phyloP scores from a whole-genome alignment of 1,284 basidiomycete species.

The Ustilago esculenta region DNA sequence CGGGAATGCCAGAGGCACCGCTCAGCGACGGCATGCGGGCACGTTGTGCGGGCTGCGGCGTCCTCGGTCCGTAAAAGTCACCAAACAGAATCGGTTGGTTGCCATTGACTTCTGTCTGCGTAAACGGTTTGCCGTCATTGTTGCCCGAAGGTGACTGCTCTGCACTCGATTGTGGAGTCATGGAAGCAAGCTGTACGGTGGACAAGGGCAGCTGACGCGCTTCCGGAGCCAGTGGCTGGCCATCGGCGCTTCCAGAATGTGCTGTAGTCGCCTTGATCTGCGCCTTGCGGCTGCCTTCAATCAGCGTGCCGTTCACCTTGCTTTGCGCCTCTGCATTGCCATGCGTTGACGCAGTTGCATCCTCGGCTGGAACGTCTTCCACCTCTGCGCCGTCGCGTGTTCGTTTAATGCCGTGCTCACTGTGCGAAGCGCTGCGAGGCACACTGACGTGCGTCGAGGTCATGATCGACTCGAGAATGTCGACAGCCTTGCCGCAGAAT shows the following conservation, averaged over 20 bases:
- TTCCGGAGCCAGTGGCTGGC: constrained; percentile 19
- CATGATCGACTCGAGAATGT: constrained; percentile 48
- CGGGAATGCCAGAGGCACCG: constrained; percentile 22
- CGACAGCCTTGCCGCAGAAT: constrained; percentile 44
- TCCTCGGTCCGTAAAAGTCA: constrained; percentile 21
- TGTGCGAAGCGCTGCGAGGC: constrained; percentile 2
- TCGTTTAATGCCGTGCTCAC: constrained; percentile 44
- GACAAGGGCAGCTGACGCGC: constrained; percentile 41
- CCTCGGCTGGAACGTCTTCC: constrained; percentile 7
- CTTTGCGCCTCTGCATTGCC: background rate
- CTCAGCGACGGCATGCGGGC: constrained; percentile 29
- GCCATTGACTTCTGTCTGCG: background rate
- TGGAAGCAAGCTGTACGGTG: constrained; percentile 38
- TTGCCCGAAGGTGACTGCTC: constrained; percentile 29
- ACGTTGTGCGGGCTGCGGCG: constrained; percentile 17
- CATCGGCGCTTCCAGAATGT: constrained; percentile 5
- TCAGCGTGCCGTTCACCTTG: background rate
- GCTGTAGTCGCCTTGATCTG: constrained; percentile 5
- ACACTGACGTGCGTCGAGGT: constrained; percentile 36
- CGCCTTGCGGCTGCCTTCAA: background rate
- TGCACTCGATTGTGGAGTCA: constrained; percentile 19
- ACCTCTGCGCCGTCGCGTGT: constrained; percentile 20
- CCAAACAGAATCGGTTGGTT: constrained; percentile 4
- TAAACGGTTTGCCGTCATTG: background rate
- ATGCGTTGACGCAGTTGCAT: background rate